Evolutionary conservation across 129 eudicot genomes (phyloP).

Genomic region (Solidago caesia): DNA sequence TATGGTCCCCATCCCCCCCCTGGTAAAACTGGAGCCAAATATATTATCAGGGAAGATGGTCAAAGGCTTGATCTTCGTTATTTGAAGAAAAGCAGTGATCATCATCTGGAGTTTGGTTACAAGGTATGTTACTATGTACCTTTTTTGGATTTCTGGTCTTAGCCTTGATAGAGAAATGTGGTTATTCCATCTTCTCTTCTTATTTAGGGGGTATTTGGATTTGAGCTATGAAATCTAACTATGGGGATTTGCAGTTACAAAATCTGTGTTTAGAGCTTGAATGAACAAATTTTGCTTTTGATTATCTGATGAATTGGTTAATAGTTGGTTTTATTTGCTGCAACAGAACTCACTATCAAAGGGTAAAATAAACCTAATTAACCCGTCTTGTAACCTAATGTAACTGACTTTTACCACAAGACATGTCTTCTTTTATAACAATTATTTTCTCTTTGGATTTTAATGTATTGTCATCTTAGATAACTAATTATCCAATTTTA

Average conservation of each 20-base stretch:
- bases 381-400: not conserved
- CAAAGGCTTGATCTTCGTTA: conserved; percentile 99
- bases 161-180: not conserved
- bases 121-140: conserved; percentile 43
- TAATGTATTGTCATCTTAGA: too few species aligned
- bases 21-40: conserved; percentile 97
- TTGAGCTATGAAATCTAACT: not conserved
- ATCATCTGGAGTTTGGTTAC: conserved; percentile 92
- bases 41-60: conserved; percentile 96
- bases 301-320: not conserved
- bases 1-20: conserved; percentile 99
- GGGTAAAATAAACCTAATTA: not conserved
- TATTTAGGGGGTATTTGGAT: not conserved
- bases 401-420: not conserved
- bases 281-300: not conserved
- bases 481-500: not conserved
- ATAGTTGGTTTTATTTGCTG: not conserved
- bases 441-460: too few species aligned
- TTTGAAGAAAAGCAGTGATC: conserved; percentile 95
- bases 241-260: not conserved
- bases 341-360: not conserved
- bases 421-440: too few species aligned
- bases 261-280: not conserved
- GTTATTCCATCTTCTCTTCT: not conserved
- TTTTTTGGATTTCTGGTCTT: conserved; percentile 1